Evolutionary conservation across 176 grass and related monocot genomes (phyloP), one percentile per base, ranked within the genome.

Genomic region (Lolium multiflorum): DNA sequence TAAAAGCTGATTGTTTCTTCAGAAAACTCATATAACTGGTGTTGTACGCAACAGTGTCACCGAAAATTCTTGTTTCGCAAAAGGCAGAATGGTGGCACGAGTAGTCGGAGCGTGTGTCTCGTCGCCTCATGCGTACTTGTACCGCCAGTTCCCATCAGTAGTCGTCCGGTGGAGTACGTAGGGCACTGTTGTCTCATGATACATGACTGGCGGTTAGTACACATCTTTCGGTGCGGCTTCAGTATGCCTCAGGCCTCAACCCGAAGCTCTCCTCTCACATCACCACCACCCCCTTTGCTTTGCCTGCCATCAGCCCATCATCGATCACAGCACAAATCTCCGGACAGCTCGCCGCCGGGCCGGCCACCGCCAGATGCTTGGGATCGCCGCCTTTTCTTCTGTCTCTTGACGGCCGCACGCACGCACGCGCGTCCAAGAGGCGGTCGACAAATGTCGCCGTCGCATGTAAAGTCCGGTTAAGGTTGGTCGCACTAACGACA

Each of bases 201-300:
- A 51, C 3, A 52, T 8, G 41, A 35, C 41, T 43, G 41, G 41
- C 41, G 4, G 41, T 7, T 37, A 76, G 74, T 55, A 76, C 8
- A 54, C 52, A 82, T 67, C 71, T 88, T 88, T 88, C 59, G 60
- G 79, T 57, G 79, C 59, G 38, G 21, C 59, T 80, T 87, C 11
- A 82, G 66, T 65, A 76, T 58, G 31, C 3, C 62, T 31, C 47
- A 1, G 31, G 31, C 31, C 28, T 35, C 5, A 47, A 8, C 46
- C 9, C 46, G 11, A 26, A 37, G 63, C 63, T 17, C 26, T 37
- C 14, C 14, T 21, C 1, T 76, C 71, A 75, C 56, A 21, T 74
- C 69, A 83, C 55, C 14, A 9, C 55, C 14, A 18, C 15, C 14
- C 28, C 16, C 46, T 1, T 51, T 15, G 4, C 15, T 9, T 71